Percentiles rank a stretch among this genome's conserved stretches.
Conservation (phyloP, 257 asterid species). For the Rehmannia glutinosa region DNA sequence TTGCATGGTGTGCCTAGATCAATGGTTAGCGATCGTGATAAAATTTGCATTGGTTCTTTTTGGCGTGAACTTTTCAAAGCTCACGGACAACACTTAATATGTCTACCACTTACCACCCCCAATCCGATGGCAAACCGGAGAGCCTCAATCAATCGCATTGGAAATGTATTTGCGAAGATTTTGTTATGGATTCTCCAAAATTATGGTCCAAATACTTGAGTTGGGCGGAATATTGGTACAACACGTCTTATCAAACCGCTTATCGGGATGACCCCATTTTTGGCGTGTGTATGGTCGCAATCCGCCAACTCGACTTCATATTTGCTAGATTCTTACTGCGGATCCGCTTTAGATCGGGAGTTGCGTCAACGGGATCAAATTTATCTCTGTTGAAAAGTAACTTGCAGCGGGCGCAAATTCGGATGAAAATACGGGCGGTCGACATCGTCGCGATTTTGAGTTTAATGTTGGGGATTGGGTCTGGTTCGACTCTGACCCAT, state of each 20-base stretch:
- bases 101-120: neutral
- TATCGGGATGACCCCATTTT: neutral
- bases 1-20: neutral
- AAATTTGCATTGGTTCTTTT: neutral
- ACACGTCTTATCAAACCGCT: neutral
- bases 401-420: no score
- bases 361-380: no score
- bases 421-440: no score
- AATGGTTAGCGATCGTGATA: neutral
- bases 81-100: neutral
- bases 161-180: neutral
- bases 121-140: neutral
- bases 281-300: neutral
- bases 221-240: neutral
- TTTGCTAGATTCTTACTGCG: neutral
- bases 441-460: no score
- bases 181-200: neutral
- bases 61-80: neutral
- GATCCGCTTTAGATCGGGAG: neutral
- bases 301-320: neutral
- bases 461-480: no score
- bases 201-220: neutral
- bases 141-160: neutral
- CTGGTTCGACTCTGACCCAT: no score
- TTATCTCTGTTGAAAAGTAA: no score